A percentile compares a stretch with the other conserved stretches of the same genome.
Conservation (phyloP, 129 eudicot species). For the Flaveria sonorensis region DNA sequence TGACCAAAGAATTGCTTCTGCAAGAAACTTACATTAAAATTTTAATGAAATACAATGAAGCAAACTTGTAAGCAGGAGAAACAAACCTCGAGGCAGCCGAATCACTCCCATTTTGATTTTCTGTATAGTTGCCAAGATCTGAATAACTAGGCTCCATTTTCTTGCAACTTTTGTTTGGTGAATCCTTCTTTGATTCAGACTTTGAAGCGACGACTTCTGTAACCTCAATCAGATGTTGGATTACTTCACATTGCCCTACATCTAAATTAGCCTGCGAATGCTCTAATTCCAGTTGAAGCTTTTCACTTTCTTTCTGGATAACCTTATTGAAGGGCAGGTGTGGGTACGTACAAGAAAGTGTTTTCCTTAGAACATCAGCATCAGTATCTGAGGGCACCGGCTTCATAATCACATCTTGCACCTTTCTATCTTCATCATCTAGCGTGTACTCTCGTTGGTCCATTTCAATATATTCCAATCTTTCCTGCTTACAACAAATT, state of each 20-base stretch:
- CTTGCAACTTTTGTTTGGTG: slow-evolving; percentile 28
- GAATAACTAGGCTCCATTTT: slow-evolving; percentile 12
- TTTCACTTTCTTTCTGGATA: slow-evolving; percentile 72
- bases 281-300: slow-evolving; percentile 81
- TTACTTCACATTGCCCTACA: slow-evolving; percentile 86
- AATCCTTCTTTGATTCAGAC: slow-evolving; percentile 42
- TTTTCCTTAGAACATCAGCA: slow-evolving; percentile 68
- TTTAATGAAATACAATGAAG: not conserved
- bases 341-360: slow-evolving; percentile 92
- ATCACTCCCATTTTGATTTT: slow-evolving; percentile 38
- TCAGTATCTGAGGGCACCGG: slow-evolving; percentile 72
- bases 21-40: slow-evolving; percentile 16
- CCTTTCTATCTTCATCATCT: slow-evolving; percentile 82
- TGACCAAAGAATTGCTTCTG: slow-evolving; percentile 68
- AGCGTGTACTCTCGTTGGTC: slow-evolving; percentile 86
- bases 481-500: slow-evolving; percentile 54
- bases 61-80: not conserved
- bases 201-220: slow-evolving; percentile 71
- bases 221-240: slow-evolving; percentile 80
- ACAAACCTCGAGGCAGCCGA: slow-evolving; percentile 63
- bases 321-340: slow-evolving; percentile 69
- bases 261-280: slow-evolving; percentile 81
- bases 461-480: slow-evolving; percentile 74
- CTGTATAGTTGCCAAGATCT: slow-evolving; percentile 39
- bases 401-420: slow-evolving; percentile 78